phyloP scores from a whole-genome alignment of 148 eudicot species.

The Arctostaphylos glauca region DNA sequence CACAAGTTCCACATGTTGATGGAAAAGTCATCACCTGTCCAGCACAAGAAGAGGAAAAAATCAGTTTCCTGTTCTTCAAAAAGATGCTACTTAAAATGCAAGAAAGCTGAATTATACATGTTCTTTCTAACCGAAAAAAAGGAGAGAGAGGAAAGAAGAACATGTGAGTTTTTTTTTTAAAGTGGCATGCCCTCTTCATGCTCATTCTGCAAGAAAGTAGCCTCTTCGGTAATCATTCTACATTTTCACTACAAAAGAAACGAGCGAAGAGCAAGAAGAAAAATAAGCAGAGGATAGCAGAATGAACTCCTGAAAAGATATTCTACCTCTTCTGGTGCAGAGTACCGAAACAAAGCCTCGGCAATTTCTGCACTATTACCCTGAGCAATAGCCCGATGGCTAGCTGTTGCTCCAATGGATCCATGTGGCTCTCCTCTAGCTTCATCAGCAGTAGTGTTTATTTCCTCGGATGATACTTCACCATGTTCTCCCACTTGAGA shows the following conservation, averaged over 20 bases:
- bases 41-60: slow-evolving; percentile 3
- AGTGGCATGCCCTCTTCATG: background rate
- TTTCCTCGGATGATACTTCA: slow-evolving; percentile 34
- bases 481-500: slow-evolving; percentile 44
- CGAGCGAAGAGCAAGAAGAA: background rate
- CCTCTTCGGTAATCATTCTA: background rate
- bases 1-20: slow-evolving; percentile 91
- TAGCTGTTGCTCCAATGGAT: slow-evolving; percentile 78
- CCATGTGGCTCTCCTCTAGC: slow-evolving; percentile 67
- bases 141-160: background rate
- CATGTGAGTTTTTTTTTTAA: background rate
- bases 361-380: slow-evolving; percentile 63
- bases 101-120: background rate
- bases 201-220: background rate
- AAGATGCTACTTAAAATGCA: background rate
- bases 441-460: slow-evolving; percentile 26
- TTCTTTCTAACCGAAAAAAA: background rate
- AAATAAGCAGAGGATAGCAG: background rate
- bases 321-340: slow-evolving; percentile 91
- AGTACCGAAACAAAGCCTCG: slow-evolving; percentile 83
- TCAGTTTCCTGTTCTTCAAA: background rate
- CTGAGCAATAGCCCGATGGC: slow-evolving; percentile 87
- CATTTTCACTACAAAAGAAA: background rate
- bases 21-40: slow-evolving; percentile 95
- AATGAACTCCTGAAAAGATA: slow-evolving; percentile 12